Conservation (phyloP, 1,284 basidiomycete species). For the Rhodotorula sp. region DNA sequence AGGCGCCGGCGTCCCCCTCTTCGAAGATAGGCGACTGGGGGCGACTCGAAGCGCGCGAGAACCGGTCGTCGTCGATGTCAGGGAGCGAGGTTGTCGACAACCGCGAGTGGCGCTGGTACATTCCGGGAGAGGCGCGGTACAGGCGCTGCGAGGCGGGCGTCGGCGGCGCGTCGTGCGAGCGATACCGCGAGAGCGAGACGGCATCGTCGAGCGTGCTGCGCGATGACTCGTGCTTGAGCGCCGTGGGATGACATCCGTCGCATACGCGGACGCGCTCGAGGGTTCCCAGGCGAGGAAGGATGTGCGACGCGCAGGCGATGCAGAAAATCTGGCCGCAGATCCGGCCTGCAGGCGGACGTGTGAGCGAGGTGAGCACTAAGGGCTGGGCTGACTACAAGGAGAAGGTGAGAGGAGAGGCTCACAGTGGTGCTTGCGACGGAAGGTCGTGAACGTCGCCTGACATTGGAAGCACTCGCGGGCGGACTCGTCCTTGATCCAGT, state of each 20-base stretch:
- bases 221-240: constrained; percentile 5
- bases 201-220: constrained; percentile 2
- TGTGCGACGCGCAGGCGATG: constrained; percentile 84
- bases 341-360: constrained; percentile 27
- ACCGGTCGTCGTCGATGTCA: constrained; percentile 3
- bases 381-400: background rate
- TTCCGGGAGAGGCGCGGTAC: background rate
- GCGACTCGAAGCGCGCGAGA: background rate
- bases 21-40: background rate
- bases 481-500: constrained; percentile 97
- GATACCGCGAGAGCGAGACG: background rate
- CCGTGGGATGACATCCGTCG: constrained; percentile 65
- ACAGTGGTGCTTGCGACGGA: constrained; percentile 92
- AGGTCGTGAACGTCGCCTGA: constrained; percentile 84
- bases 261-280: constrained; percentile 93
- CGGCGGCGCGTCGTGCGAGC: background rate
- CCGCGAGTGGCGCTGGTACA: background rate
- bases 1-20: background rate
- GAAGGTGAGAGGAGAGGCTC: constrained; percentile 62
- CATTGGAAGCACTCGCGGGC: constrained; percentile 95
- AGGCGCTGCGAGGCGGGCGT: background rate
- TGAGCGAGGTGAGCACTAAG: background rate
- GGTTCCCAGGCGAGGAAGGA: constrained; percentile 49
- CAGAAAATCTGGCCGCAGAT: constrained; percentile 74
- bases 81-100: constrained; percentile 6